Percentiles rank a stretch among this genome's conserved stretches.
Conservation (phyloP, 768 basidiomycete genomes). For the Rickenella mellea region DNA sequence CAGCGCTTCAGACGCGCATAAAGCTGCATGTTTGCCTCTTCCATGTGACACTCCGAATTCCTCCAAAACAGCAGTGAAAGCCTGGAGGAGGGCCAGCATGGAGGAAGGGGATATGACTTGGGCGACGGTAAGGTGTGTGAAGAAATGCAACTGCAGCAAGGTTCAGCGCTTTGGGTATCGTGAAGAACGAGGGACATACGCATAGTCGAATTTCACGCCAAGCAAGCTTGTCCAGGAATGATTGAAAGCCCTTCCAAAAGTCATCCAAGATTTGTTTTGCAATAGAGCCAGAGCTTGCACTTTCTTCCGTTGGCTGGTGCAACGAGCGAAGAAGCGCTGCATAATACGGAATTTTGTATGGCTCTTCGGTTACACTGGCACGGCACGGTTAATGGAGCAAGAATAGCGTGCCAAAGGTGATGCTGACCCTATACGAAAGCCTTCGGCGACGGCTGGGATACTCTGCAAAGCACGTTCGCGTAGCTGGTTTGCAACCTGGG, state of each 20-base stretch:
- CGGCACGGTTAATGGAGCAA: slow-evolving; percentile 7
- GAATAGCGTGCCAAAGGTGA: neutral
- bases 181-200: slow-evolving; percentile 37
- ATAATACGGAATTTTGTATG: slow-evolving; percentile 88
- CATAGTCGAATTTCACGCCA: slow-evolving; percentile 88
- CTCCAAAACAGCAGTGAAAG: slow-evolving; percentile 79
- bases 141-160: slow-evolving; percentile 72
- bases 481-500: slow-evolving; percentile 55
- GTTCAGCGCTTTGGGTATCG: neutral
- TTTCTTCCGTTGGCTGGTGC: slow-evolving; percentile 34
- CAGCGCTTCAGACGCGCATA: slow-evolving; percentile 75
- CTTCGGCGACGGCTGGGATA: slow-evolving; percentile 60
- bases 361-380: slow-evolving; percentile 77
- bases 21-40: slow-evolving; percentile 71
- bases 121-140: slow-evolving; percentile 77
- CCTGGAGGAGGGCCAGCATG: slow-evolving; percentile 70
- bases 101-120: slow-evolving; percentile 69
- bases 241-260: slow-evolving; percentile 85
- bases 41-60: slow-evolving; percentile 83
- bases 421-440: slow-evolving; percentile 61
- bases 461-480: slow-evolving; percentile 48
- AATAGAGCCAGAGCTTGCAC: slow-evolving; percentile 28
- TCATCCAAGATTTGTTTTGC: slow-evolving; percentile 77
- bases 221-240: slow-evolving; percentile 76
- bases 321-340: slow-evolving; percentile 70